These are phyloP conservation scores for Remersonia thermophila DNA, from an alignment of 2,329 filamentous ascomycete species.

Conservation along the genomic window DNA sequence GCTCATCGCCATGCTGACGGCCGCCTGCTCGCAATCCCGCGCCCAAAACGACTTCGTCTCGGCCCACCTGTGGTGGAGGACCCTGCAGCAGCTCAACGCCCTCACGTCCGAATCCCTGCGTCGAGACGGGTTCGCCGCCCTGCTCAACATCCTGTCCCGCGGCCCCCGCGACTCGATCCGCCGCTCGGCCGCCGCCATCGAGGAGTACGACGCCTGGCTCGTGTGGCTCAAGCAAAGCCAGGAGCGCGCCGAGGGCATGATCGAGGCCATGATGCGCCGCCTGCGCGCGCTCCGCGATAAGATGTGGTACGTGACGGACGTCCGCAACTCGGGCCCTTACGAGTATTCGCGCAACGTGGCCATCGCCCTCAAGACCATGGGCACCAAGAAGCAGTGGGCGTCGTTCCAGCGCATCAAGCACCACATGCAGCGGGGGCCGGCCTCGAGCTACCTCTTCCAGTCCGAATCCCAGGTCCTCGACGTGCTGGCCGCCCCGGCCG, in stretches of 20 bases:
- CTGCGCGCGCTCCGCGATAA: conserved; percentile 75
- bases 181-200: conserved; percentile 57
- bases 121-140: conserved; percentile 55
- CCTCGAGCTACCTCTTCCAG: conserved; percentile 58
- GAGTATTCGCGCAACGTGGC: conserved; percentile 79
- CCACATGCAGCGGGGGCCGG: conserved; percentile 34
- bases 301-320: conserved; percentile 97
- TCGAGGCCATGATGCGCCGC: conserved; percentile 62
- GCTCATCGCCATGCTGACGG: conserved; percentile 61
- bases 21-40: conserved; percentile 64
- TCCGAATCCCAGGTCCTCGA: conserved; percentile 80
- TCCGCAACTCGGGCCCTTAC: conserved; percentile 79
- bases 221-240: conserved; percentile 75
- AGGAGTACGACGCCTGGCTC: conserved; percentile 71
- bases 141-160: conserved; percentile 62
- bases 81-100: conserved; percentile 58
- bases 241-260: conserved; percentile 60
- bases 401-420: conserved; percentile 38
- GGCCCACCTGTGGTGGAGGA: conserved; percentile 76
- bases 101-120: conserved; percentile 49
- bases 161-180: conserved; percentile 58
- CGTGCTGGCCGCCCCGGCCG: conserved; percentile 67
- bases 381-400: conserved; percentile 45
- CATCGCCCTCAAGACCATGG: conserved; percentile 84
- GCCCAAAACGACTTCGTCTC: conserved; percentile 72